A percentile compares a stretch with the other conserved stretches of the same genome.
These are phyloP conservation scores for Xenoacremonium recifei DNA, from an alignment of 2,329 filamentous ascomycete genomes.

Conservation along the genomic window DNA sequence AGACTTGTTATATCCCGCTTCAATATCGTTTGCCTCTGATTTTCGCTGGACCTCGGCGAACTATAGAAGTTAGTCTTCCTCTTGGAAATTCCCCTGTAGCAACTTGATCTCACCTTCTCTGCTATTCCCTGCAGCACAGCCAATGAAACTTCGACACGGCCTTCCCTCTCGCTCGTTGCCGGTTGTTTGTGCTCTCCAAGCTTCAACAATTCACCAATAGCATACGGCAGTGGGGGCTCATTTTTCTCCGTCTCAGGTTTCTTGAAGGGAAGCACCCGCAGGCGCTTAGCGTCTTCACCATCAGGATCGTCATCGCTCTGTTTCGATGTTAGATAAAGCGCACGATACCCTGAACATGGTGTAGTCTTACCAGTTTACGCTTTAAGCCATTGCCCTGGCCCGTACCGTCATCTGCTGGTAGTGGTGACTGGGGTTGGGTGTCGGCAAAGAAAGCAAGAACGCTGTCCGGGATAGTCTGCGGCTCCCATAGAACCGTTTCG, in stretches of 20 bases:
- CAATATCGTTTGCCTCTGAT: slow-evolving; percentile 25
- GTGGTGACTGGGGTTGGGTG: slow-evolving; percentile 36
- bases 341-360: not conserved
- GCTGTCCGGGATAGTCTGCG: slow-evolving; percentile 44
- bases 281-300: slow-evolving; percentile 25
- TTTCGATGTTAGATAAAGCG: slow-evolving; percentile 2
- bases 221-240: slow-evolving; percentile 31
- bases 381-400: slow-evolving; percentile 39
- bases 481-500: slow-evolving; percentile 43
- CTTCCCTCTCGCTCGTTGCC: slow-evolving; percentile 14
- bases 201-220: slow-evolving; percentile 29
- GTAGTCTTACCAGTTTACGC: slow-evolving; percentile 45
- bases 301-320: slow-evolving; percentile 30
- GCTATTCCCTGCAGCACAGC: slow-evolving; percentile 38
- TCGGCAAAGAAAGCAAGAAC: slow-evolving; percentile 48
- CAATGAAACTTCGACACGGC: slow-evolving; percentile 28
- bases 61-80: slow-evolving; percentile 23
- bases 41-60: slow-evolving; percentile 29
- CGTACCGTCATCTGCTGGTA: slow-evolving; percentile 10
- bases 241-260: slow-evolving; percentile 19
- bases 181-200: slow-evolving; percentile 12
- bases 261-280: slow-evolving; percentile 22
- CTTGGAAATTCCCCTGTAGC: too few relatives aligned
- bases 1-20: slow-evolving; percentile 37
- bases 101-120: slow-evolving; percentile 40